A percentile compares a stretch with the other conserved stretches of the same genome.
Evolutionary conservation across 2,329 filamentous ascomycete genomes (phyloP).

Genomic region (Claviceps spartinae): DNA sequence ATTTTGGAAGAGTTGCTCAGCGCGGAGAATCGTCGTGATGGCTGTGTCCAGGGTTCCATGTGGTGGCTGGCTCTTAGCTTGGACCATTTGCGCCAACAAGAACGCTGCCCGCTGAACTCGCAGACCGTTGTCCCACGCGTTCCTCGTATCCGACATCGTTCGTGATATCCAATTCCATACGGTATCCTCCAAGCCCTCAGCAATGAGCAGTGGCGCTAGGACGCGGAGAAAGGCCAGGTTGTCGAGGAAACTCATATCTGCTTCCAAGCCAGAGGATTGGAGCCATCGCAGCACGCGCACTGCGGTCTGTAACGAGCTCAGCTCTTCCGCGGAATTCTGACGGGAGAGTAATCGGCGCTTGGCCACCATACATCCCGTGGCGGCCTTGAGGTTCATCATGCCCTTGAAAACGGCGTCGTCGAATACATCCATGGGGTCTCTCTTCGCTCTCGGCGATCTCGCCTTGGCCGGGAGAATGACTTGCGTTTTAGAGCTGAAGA

Average conservation of each 20-base stretch:
- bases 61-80: conserved; percentile 25
- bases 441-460: conserved; percentile 9
- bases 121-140: conserved; percentile 10
- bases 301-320: conserved; percentile 31
- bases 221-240: conserved; percentile 23
- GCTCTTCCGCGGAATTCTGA: conserved; percentile 12
- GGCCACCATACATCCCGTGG: conserved; percentile 38
- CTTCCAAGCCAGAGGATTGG: conserved; percentile 33
- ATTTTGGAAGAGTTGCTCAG: conserved; percentile 26
- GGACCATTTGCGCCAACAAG: conserved; percentile 28
- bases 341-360: conserved; percentile 28
- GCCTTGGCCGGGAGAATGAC: conserved; percentile 9
- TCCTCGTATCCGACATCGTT: conserved; percentile 19
- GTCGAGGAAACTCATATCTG: conserved; percentile 30
- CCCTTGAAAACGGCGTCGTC: conserved; percentile 40
- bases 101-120: conserved; percentile 17
- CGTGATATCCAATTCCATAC: conserved; percentile 39
- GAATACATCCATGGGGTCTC: conserved; percentile 41
- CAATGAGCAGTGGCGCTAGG: conserved; percentile 36
- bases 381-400: conserved; percentile 40
- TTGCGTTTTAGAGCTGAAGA: conserved; percentile 30
- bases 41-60: conserved; percentile 33
- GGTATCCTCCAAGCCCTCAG: conserved; percentile 36
- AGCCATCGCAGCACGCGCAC: conserved; percentile 40
- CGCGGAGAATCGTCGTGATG: conserved; percentile 34